phyloP scores from a whole-genome alignment of 306 rosid genomes.

The Acacia melanoxylon region DNA sequence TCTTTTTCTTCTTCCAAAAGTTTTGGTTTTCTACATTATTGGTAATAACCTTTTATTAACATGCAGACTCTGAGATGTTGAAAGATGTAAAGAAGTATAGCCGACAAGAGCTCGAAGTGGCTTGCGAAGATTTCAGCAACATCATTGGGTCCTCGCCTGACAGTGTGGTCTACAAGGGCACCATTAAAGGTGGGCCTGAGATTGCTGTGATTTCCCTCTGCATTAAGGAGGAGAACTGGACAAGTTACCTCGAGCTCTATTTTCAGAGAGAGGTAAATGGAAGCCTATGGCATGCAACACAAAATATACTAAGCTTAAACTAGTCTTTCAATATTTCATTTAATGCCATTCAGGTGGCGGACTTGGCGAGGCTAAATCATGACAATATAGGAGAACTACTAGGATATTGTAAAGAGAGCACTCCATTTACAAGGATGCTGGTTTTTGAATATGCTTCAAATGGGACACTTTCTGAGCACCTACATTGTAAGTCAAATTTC shows the following conservation, averaged over 20 bases:
- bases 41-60: background rate
- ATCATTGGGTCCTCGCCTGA: slow-evolving; percentile 97
- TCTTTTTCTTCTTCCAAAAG: slow-evolving; percentile 21
- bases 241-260: slow-evolving; percentile 85
- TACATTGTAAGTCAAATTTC: slow-evolving; percentile 69
- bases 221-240: slow-evolving; percentile 90
- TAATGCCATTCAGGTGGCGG: slow-evolving; percentile 65
- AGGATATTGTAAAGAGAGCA: slow-evolving; percentile 84
- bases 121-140: slow-evolving; percentile 99
- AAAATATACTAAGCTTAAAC: background rate
- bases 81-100: slow-evolving; percentile 69
- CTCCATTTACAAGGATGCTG: slow-evolving; percentile 92
- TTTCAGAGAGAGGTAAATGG: slow-evolving; percentile 82
- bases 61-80: slow-evolving; percentile 77
- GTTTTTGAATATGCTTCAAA: slow-evolving; percentile 95
- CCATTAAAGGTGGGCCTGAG: slow-evolving; percentile 91
- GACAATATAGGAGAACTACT: slow-evolving; percentile 78
- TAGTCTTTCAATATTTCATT: slow-evolving; percentile 13
- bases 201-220: slow-evolving; percentile 92
- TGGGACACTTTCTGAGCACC: slow-evolving; percentile 92
- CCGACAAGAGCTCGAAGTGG: slow-evolving; percentile 95
- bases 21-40: slow-evolving; percentile 13
- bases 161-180: slow-evolving; percentile 93
- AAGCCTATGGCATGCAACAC: slow-evolving; percentile 3
- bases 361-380: slow-evolving; percentile 78